A percentile compares a stretch with the other conserved stretches of the same genome.
These are phyloP conservation scores for Coemansia guatemalensis DNA, from an alignment of 192 early-diverging fungal species.

Conservation along the genomic window DNA sequence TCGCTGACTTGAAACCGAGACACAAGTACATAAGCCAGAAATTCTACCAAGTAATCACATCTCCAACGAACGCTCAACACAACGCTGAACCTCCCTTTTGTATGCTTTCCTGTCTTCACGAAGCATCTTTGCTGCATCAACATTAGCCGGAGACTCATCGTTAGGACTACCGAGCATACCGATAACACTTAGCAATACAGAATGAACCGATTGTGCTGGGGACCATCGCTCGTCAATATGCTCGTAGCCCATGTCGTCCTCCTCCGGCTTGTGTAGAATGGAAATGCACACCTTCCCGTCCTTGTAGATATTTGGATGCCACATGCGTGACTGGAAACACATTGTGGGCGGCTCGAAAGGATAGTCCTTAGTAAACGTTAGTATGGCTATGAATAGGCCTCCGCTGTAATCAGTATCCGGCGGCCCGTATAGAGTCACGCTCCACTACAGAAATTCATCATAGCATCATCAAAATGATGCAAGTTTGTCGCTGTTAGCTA, in stretches of 20 bases:
- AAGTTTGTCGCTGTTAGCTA: background rate
- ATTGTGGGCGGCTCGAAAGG: conserved; percentile 88
- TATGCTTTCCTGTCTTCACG: conserved; percentile 67
- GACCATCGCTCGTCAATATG: conserved; percentile 88
- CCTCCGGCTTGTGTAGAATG: conserved; percentile 85
- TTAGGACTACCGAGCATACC: conserved; percentile 92
- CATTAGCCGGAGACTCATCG: conserved; percentile 92
- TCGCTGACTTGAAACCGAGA: background rate
- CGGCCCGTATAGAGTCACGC: conserved; percentile 89
- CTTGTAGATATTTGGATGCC: conserved; percentile 93
- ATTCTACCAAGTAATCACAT: background rate
- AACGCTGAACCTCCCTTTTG: conserved; percentile 73
- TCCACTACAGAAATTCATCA: conserved; percentile 60
- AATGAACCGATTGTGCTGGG: conserved; percentile 94
- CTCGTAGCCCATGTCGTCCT: conserved; percentile 93
- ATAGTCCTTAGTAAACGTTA: conserved; percentile 74
- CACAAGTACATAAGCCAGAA: conserved; percentile 3
- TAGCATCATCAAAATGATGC: too few species aligned
- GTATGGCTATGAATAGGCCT: conserved; percentile 87
- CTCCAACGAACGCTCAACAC: conserved; percentile 54
- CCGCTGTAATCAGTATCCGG: conserved; percentile 88
- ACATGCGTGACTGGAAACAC: conserved; percentile 82
- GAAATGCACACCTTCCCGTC: conserved; percentile 94
- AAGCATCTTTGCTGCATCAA: conserved; percentile 91
- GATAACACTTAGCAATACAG: conserved; percentile 87